Conservation (phyloP, 2,329 filamentous ascomycete genomes). For the Tolypocladium cylindrosporum region DNA sequence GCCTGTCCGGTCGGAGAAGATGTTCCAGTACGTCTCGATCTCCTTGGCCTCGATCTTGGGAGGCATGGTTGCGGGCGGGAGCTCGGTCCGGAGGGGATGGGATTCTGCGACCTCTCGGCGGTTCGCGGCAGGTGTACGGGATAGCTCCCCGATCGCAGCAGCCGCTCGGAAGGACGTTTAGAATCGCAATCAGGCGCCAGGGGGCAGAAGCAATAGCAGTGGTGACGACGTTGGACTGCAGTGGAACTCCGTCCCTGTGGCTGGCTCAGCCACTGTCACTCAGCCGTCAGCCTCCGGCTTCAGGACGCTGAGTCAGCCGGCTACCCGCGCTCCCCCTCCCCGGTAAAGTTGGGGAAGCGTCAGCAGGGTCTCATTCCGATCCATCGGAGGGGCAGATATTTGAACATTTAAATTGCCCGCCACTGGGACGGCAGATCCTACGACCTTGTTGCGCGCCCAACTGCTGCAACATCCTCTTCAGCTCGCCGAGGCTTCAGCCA, state of each 20-base stretch:
- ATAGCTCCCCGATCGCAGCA: not conserved
- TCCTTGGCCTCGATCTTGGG: slow-evolving; percentile 53
- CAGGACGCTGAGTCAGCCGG: not conserved
- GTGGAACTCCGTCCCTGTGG: slow-evolving; percentile 2
- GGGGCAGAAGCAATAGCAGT: not conserved
- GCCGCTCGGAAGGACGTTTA: not conserved
- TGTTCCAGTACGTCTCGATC: slow-evolving; percentile 58
- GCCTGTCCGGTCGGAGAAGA: slow-evolving; percentile 49
- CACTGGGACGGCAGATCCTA: not conserved
- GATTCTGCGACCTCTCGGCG: not conserved
- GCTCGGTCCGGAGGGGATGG: slow-evolving; percentile 3
- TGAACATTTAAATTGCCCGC: not conserved
- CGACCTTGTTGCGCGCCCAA: not conserved
- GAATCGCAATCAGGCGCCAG: not conserved
- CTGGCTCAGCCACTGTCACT: not conserved
- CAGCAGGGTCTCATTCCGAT: not conserved
- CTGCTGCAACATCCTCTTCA: not conserved
- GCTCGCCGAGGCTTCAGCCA: not conserved
- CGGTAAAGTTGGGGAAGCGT: not conserved
- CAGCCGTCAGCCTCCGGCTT: too few relatives aligned
- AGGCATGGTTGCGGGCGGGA: slow-evolving; percentile 32
- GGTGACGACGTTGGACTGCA: not conserved
- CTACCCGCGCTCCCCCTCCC: not conserved
- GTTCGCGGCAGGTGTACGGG: not conserved
- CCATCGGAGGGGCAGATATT: not conserved